Evolutionary conservation across 768 basidiomycete species (phyloP).

Genomic region (Obba rivulosa): DNA sequence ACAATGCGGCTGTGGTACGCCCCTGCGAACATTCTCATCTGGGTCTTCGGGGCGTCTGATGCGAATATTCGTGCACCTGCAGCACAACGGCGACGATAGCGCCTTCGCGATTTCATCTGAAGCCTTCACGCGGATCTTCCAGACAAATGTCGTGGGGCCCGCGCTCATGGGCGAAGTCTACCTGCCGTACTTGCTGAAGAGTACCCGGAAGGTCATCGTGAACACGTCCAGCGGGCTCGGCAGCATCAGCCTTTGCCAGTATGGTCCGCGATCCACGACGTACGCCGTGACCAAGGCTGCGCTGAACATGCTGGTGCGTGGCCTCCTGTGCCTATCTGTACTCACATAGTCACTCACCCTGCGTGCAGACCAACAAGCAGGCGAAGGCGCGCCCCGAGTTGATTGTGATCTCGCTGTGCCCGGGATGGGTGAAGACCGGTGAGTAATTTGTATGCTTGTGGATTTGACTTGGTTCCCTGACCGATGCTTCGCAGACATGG

Average conservation of each 20-base stretch:
- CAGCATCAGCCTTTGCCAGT: conserved; percentile 28
- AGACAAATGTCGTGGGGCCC: conserved; percentile 4
- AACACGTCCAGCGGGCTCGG: conserved; percentile 29
- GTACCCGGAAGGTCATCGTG: conserved; percentile 27
- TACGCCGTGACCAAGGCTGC: conserved; percentile 35
- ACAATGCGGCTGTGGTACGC: conserved; percentile 34
- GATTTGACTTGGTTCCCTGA: neutral
- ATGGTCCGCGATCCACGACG: conserved; percentile 20
- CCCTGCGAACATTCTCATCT: too few relatives aligned
- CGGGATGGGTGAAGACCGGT: conserved; percentile 39
- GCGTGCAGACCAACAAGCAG: conserved; percentile 32
- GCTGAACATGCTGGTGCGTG: conserved; percentile 35
- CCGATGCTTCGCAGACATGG: conserved; percentile 6
- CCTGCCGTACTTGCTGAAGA: conserved; percentile 29
- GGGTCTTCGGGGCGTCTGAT: too few relatives aligned
- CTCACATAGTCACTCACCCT: neutral
- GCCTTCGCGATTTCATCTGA: neutral
- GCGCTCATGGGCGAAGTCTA: conserved; percentile 28
- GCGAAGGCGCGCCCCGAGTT: conserved; percentile 28
- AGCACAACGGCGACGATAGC: neutral
- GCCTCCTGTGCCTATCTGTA: too few relatives aligned
- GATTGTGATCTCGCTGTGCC: conserved; percentile 27
- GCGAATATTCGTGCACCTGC: too few relatives aligned
- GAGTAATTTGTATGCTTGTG: too few relatives aligned
- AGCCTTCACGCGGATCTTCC: neutral